Base-by-base conservation (phyloP, 2,329 filamentous ascomycete species). In the Arthroderma uncinatum region DNA sequence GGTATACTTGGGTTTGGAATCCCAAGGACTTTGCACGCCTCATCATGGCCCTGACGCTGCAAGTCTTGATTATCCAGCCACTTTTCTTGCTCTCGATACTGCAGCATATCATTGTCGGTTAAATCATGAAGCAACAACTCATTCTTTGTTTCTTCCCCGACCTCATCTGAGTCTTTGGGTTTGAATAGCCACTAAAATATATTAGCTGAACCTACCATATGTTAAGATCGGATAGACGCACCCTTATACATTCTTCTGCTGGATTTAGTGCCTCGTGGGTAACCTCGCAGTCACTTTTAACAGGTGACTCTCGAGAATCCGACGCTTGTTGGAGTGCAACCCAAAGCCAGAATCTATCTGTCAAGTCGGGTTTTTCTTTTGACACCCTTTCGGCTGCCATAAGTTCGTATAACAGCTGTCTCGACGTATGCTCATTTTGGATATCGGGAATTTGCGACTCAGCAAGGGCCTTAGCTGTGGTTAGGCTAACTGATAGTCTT, bases 41-140 rank as follows among this genome's bases (percentile, higher is more conserved):
- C 40, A 12, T 21, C 25, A 48, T 56, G 54, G 14, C 47, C 33
- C 33, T 56, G 39, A 10, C 54, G 25, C 25, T 56, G 54, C 14
- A 48, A 14, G 12, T 48, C 44, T 48, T 28, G 21, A 23, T 48
- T 48, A 30, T 48, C 44, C 28, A 48, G 28, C 44, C 44, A 48
- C 23, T 48, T 48, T 48, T 48, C 44, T 23, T 48, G 44, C 44
- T 48, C 25, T 28, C 44, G 44, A 16, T 48, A 48, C 5, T 30
- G 9, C 21, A 30, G 21, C 4, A 48, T 14, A n/a, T 48, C 44
- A 6, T 28, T 6, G 4, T 30, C n/a, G 10, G 44, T 48, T 6
- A 30, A 12, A n/a, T 48, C 44, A 14, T 16, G 25, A 25, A 48
- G 25, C 14, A 48, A 4, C 4, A 30, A 30, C 3, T 30, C 23